Evolutionary conservation across 2,329 filamentous ascomycete species (phyloP).

Genomic region (Immersiporthe knoxdaviesiana): DNA sequence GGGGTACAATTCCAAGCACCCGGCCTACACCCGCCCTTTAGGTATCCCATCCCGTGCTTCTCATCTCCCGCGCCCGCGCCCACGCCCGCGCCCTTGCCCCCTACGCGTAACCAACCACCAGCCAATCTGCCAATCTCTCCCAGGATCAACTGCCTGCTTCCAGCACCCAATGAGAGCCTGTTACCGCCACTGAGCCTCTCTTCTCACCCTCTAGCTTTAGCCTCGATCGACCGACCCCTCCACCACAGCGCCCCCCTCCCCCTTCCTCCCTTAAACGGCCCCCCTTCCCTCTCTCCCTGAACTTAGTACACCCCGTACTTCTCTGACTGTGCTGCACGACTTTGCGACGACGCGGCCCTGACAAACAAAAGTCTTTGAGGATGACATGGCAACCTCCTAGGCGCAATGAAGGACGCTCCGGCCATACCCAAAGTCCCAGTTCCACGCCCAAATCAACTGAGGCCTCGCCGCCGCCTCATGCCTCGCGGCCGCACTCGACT

Average conservation of each 20-base stretch:
- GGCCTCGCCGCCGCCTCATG: constrained; percentile 15
- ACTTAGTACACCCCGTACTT: constrained; percentile 10
- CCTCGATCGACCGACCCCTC: constrained; percentile 2
- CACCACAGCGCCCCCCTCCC: not conserved
- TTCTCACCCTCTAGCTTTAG: constrained; percentile 7
- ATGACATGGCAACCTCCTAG: constrained; percentile 30
- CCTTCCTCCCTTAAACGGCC: not conserved
- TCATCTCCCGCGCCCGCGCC: constrained; percentile 9
- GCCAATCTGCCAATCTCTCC: not conserved
- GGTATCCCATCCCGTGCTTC: not conserved
- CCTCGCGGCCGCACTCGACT: constrained; percentile 11
- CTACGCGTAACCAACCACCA: not conserved
- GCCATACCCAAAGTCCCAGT: constrained; percentile 12
- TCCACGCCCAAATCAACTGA: constrained; percentile 17
- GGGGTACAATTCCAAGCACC: constrained; percentile 5
- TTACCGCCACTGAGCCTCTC: constrained; percentile 12
- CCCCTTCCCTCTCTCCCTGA: not conserved
- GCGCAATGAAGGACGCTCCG: constrained; percentile 28
- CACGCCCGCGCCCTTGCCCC: not conserved
- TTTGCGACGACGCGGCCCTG: constrained; percentile 18
- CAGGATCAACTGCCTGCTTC: not conserved
- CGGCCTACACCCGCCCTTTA: not conserved
- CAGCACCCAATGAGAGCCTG: constrained; percentile 15
- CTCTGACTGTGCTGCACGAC: constrained; percentile 18
- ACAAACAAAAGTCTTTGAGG: constrained; percentile 20